Evolutionary conservation across 108 stramenopile species (phyloP).

Genomic region (Nitzschia sp.): DNA sequence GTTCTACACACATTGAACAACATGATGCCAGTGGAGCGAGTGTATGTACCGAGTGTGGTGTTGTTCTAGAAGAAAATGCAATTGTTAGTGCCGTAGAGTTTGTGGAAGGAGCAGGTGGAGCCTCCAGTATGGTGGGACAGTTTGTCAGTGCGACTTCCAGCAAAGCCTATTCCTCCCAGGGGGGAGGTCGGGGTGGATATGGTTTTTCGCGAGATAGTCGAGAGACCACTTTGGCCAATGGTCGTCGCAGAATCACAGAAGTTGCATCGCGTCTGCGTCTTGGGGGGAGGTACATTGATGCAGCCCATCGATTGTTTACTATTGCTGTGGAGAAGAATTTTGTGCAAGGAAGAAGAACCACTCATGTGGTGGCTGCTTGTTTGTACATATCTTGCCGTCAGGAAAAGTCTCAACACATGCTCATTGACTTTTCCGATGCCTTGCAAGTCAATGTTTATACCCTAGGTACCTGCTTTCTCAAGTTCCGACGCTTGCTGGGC

Average conservation of each 20-base stretch:
- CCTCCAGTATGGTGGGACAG: slow-evolving; percentile 82
- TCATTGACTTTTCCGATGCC: slow-evolving; percentile 98
- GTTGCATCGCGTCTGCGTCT: slow-evolving; percentile 82
- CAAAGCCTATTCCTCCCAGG: slow-evolving; percentile 58
- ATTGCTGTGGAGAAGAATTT: slow-evolving; percentile 96
- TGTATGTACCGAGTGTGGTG: slow-evolving; percentile 89
- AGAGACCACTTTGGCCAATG: slow-evolving; percentile 90
- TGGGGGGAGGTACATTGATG: slow-evolving; percentile 82
- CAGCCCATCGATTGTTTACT: slow-evolving; percentile 87
- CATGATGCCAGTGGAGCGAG: slow-evolving; percentile 71
- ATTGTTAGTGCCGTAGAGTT: slow-evolving; percentile 91
- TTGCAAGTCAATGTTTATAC: slow-evolving; percentile 97
- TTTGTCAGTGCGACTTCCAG: slow-evolving; percentile 77
- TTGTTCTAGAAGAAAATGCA: slow-evolving; percentile 92
- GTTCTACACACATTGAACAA: slow-evolving; percentile 77
- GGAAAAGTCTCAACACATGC: slow-evolving; percentile 94
- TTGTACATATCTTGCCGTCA: slow-evolving; percentile 98
- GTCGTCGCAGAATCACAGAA: slow-evolving; percentile 78
- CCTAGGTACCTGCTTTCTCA: slow-evolving; percentile 94
- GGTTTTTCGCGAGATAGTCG: slow-evolving; percentile 87
- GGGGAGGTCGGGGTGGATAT: slow-evolving; percentile 59
- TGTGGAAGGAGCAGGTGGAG: slow-evolving; percentile 88
- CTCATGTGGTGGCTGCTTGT: slow-evolving; percentile 95
- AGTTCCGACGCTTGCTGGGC: slow-evolving; percentile 88
- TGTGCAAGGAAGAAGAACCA: slow-evolving; percentile 86